Evolutionary conservation across 2,329 filamentous ascomycete species (phyloP).

Genomic region (Zalaria obscura): DNA sequence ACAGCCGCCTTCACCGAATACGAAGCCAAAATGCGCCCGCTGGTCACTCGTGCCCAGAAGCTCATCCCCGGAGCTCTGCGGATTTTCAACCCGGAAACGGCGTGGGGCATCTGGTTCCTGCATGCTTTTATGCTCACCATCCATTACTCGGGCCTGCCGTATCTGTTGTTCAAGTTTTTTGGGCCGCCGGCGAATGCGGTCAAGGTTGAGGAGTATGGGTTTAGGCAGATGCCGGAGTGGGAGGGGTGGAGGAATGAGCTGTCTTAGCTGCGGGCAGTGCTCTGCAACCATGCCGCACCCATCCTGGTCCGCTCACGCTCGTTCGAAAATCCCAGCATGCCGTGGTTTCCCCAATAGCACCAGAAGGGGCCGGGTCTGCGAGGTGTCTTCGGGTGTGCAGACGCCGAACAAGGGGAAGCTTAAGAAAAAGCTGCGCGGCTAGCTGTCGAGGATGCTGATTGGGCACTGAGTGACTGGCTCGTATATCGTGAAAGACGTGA

Average conservation of each 20-base stretch:
- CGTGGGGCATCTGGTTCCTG: conserved; percentile 12
- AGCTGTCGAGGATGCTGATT: no score
- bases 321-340: no score
- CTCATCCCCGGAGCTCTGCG: conserved; percentile 14
- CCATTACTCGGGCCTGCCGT: conserved; percentile 6
- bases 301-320: no score
- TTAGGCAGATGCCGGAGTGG: conserved; percentile 2
- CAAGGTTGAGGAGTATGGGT: background rate
- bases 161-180: conserved; percentile 7
- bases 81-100: conserved; percentile 14
- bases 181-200: conserved; percentile 6
- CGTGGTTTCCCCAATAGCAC: no score
- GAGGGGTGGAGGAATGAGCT: conserved; percentile 11
- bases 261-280: background rate
- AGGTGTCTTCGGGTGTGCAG: no score
- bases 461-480: no score
- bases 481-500: no score
- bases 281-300: no score
- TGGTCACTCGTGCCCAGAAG: conserved; percentile 14
- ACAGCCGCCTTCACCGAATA: conserved; percentile 12
- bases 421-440: no score
- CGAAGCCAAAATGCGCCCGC: conserved; percentile 12
- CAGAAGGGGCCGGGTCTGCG: no score
- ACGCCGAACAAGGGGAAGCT: no score
- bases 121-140: background rate